Base-by-base conservation (phyloP, 805 yeast species). In the Peterozyma toletana region DNA sequence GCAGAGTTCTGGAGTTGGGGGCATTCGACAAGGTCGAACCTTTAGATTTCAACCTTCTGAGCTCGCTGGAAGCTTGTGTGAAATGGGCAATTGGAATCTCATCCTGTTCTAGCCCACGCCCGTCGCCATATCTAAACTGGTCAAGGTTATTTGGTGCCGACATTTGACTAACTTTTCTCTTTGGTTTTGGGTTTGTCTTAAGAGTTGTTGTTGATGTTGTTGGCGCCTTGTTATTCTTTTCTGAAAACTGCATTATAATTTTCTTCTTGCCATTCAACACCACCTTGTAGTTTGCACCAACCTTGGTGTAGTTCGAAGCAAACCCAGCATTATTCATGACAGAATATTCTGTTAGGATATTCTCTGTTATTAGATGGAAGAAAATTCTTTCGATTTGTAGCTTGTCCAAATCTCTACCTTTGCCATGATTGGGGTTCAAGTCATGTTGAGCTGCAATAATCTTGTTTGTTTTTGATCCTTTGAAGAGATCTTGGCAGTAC, bases 361-460 rank as follows among this genome's bases (percentile, higher is more conserved):
- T 75, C 45, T 79, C 78, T 10, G 85, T 75, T 27, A 87, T 72
- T 46, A 93, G 63, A 50, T 83, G 83, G 58, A 87, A 89, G 49
- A 90, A 84, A 6, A 93, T 76, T 48, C 98, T 69, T 60, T 90
- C 96, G 30, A 86, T 71, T 33, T 83, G 87, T 2, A 79, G 75
- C 49, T 80, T 80, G n/a, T 77, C 75, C 51, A 82, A 56, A 7
- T 63, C 67, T 51, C 72, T 77, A 4, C 96, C 96, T 27, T 64
- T 63, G 1, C 96, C 96, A 57, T 85, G 89, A 38, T 63, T 73
- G n/a, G 72, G 71, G 37, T 71, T 68, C 15, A 53, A 53, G 53
- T 83, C 78, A 54, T 83, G 86, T 0, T 89, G 87, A 38, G 77
- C 67, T 31, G 68, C 71, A 11, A 75, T 67, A 46, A 88, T 76